These are phyloP conservation scores for Rhizomucor pusillus DNA, from an alignment of 371 early-diverging fungal species.

Conservation along the genomic window DNA sequence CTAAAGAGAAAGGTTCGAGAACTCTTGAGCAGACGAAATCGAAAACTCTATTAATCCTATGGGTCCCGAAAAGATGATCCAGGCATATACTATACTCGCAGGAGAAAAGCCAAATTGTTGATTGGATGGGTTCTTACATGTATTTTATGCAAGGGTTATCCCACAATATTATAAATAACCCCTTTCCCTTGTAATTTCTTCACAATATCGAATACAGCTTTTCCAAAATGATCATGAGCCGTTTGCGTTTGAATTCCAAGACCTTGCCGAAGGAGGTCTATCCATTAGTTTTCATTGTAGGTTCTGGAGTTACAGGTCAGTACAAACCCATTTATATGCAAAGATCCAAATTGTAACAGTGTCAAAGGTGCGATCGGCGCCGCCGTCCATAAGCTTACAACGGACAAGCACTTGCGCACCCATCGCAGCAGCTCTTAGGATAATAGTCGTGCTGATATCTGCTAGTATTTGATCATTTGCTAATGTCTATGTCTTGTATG, in stretches of 20 bases:
- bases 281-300: slow-evolving; percentile 13
- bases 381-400: slow-evolving; percentile 6
- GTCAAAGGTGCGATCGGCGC: slow-evolving; percentile 10
- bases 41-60: too few relatives aligned
- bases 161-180: not conserved
- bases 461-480: too few relatives aligned
- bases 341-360: not conserved
- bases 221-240: slow-evolving; percentile 3
- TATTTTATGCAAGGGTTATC: not conserved
- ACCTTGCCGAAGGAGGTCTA: slow-evolving; percentile 17
- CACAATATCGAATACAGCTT: not conserved
- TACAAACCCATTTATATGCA: not conserved
- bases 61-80: too few relatives aligned
- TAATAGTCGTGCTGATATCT: too few relatives aligned
- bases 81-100: too few relatives aligned
- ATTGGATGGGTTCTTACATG: not conserved
- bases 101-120: not conserved
- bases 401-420: slow-evolving; percentile 10
- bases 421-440: slow-evolving; percentile 7
- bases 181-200: too few relatives aligned
- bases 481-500: too few relatives aligned
- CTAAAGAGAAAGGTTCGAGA: not conserved
- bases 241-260: slow-evolving; percentile 6
- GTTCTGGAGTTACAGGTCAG: slow-evolving; percentile 14
- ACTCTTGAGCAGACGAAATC: too few relatives aligned